Percentiles rank a stretch among this genome's conserved stretches.
These are phyloP conservation scores for Fusarium pseudocircinatum DNA, from an alignment of 2,329 filamentous ascomycete genomes.

Conservation along the genomic window DNA sequence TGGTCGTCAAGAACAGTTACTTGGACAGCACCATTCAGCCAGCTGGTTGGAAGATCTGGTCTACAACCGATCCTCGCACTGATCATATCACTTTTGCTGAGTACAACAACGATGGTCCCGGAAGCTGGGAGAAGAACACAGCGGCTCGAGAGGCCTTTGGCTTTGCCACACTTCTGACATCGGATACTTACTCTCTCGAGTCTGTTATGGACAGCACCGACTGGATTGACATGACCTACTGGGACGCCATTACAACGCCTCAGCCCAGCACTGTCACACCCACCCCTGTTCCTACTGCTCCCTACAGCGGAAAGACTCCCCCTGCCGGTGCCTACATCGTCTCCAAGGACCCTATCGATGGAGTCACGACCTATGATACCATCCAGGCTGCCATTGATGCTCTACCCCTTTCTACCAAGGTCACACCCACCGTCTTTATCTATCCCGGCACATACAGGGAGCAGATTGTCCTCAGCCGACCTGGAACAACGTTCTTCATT, in stretches of 20 bases:
- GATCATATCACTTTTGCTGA: conserved; percentile 67
- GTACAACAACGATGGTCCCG: conserved; percentile 65
- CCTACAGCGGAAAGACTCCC: conserved; percentile 51
- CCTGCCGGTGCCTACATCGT: conserved; percentile 42
- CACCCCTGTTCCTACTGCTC: conserved; percentile 31
- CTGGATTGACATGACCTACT: conserved; percentile 39
- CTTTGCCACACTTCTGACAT: conserved; percentile 32
- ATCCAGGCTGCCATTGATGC: conserved; percentile 52
- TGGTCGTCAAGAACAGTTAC: conserved; percentile 58
- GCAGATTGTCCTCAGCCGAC: conserved; percentile 30
- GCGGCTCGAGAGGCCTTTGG: conserved; percentile 31
- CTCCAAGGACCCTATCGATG: conserved; percentile 30
- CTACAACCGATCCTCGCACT: conserved; percentile 62
- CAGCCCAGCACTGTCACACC: conserved; percentile 12
- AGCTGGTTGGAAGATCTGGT: conserved; percentile 60
- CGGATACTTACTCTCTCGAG: conserved; percentile 24
- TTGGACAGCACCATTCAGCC: conserved; percentile 51
- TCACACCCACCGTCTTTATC: conserved; percentile 43
- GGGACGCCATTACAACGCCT: conserved; percentile 36
- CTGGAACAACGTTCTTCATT: conserved; percentile 26
- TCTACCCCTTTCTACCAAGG: conserved; percentile 42
- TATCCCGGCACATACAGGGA: conserved; percentile 39
- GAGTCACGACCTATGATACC: conserved; percentile 10
- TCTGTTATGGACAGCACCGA: conserved; percentile 38
- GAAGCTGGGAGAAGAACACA: conserved; percentile 38